Base-by-base conservation (phyloP, 139 green algal genomes). In the Auxenochlorella pyrenoidosa region DNA sequence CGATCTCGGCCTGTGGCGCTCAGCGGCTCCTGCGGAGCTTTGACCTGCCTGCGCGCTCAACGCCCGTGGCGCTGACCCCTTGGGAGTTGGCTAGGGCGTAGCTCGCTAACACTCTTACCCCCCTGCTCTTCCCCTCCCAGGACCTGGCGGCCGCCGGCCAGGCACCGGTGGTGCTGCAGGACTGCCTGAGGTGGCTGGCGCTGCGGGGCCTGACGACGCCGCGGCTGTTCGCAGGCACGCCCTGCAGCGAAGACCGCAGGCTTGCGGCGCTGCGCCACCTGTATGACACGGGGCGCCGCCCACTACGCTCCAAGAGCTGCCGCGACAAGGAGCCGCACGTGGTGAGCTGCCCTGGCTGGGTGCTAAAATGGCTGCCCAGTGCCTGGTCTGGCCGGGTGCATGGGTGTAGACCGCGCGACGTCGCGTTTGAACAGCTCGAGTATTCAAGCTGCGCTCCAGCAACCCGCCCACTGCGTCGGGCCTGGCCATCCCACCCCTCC, bases 141-240 rank as follows among this genome's bases (percentile, higher is more conserved):
- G 88, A 91, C 30, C 44, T 91, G 30, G 88, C 88, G 28, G 40
- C 85, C 3, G n/a, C 54, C 43, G 88, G 88, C 5, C 40, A 63
- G 24, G 40, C 65, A 4, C 88, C 88, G 6, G 44, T 87, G 28
- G 89, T 92, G n/a, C 72, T 92, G 40, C 79, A 83, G 40, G 89
- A 92, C 85, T 88, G 85, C 54, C 58, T 92, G 40, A 75, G 79
- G 26, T 90, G 82, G 80, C 71, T 92, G 79, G 58, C 71, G 32
- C 28, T 51, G 41, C 40, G 59, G 2, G 89, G 78, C 22, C 89
- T 92, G 5, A 86, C 68, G 38, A 54, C 54, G 16, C 79, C 58
- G 4, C 59, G 66, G 15, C 72, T 90, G 6, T 92, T 92, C 73
- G n/a, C 77, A 0, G 51, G 28, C 15, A 38, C 73, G 36, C 19